A percentile compares a stretch with the other conserved stretches of the same genome.
phyloP scores from a whole-genome alignment of 2,329 filamentous ascomycete genomes.

The Sphaerulina musiva region DNA sequence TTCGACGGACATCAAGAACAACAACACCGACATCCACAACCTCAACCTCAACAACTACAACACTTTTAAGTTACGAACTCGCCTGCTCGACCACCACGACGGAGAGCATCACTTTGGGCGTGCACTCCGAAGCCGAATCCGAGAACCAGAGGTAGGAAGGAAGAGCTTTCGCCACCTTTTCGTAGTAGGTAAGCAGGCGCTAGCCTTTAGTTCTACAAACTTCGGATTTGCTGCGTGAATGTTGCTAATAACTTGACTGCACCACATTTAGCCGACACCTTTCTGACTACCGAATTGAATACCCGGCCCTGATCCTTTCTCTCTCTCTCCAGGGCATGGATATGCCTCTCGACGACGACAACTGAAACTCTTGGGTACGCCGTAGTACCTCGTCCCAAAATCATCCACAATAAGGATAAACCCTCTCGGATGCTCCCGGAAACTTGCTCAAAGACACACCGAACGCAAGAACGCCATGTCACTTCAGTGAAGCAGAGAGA shows the following conservation, averaged over 20 bases:
- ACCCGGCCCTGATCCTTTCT: neutral
- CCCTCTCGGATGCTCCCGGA: conserved; percentile 11
- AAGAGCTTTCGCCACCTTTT: neutral
- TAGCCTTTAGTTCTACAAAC: neutral
- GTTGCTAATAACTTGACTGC: neutral
- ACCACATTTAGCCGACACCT: neutral
- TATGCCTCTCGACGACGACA: neutral
- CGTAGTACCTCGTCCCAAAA: neutral
- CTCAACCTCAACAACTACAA: neutral
- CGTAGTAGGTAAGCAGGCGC: neutral
- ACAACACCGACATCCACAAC: neutral
- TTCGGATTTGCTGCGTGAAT: conserved; percentile 2
- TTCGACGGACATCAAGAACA: neutral
- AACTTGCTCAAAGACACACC: conserved; percentile 21
- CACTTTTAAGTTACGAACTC: neutral
- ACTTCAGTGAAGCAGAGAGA: neutral
- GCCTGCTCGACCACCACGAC: neutral
- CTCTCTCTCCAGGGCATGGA: neutral
- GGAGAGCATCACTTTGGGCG: neutral
- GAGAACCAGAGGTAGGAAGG: neutral
- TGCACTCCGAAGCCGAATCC: neutral
- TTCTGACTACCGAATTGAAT: neutral
- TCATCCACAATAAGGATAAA: conserved; percentile 3
- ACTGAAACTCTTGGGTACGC: neutral
- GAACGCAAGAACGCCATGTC: neutral